Evolutionary conservation across 768 basidiomycete genomes (phyloP).

Genomic region (Suillus occidentalis): DNA sequence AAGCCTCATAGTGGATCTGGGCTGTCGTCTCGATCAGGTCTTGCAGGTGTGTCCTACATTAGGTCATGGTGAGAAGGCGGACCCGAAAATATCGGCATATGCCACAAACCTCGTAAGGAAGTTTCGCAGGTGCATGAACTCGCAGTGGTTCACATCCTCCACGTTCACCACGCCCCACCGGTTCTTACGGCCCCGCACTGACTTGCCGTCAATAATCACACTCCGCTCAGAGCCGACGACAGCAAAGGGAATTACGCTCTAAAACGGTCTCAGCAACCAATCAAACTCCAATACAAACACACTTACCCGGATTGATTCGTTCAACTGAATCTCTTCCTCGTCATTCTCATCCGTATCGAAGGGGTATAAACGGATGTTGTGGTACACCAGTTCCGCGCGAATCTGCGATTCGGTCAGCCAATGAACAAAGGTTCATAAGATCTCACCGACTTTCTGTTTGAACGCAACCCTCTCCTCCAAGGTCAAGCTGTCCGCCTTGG

Average conservation of each 20-base stretch:
- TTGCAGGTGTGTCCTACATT: slow-evolving; percentile 85
- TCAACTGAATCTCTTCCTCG: slow-evolving; percentile 87
- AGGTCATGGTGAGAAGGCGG: not conserved
- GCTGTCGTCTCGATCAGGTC: slow-evolving; percentile 99
- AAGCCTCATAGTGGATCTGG: slow-evolving; percentile 98
- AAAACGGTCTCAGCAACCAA: slow-evolving; percentile 6
- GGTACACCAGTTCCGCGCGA: slow-evolving; percentile 85
- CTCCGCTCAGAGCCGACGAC: slow-evolving; percentile 96
- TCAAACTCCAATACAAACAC: not conserved
- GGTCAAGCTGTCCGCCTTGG: slow-evolving; percentile 94
- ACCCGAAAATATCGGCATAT: not conserved
- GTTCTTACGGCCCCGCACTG: slow-evolving; percentile 94
- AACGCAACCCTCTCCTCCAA: slow-evolving; percentile 89
- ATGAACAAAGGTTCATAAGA: not conserved
- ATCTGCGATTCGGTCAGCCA: slow-evolving; percentile 54
- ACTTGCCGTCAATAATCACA: slow-evolving; percentile 93
- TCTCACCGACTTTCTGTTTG: slow-evolving; percentile 75
- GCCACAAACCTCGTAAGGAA: slow-evolving; percentile 81
- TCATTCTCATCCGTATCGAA: slow-evolving; percentile 97
- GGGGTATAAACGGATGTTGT: slow-evolving; percentile 94
- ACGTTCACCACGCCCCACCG: slow-evolving; percentile 99
- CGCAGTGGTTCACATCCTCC: slow-evolving; percentile 95
- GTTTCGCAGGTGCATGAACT: slow-evolving; percentile 96
- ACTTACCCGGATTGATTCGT: slow-evolving; percentile 85
- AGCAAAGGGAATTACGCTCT: slow-evolving; percentile 96